These are phyloP conservation scores for Arthrobotrys iridis DNA, from an alignment of 2,329 filamentous ascomycete genomes.

Conservation along the genomic window DNA sequence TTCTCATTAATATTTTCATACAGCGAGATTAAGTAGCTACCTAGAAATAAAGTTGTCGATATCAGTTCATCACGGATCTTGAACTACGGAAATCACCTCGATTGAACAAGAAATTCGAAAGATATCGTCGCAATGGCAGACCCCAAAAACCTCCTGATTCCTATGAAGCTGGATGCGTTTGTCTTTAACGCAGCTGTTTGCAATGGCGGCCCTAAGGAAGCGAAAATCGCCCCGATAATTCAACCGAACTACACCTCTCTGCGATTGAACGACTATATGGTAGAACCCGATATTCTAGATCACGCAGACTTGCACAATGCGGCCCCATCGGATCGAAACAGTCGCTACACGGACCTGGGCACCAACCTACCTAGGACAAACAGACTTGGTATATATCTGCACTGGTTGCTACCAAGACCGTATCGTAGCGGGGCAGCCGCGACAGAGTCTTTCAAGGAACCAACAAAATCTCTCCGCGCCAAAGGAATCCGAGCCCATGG, in stretches of 20 bases:
- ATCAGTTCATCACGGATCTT: too few species aligned
- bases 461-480: background rate
- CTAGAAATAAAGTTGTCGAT: too few species aligned
- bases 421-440: constrained; percentile 57
- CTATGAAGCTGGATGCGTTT: constrained; percentile 58
- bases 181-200: constrained; percentile 59
- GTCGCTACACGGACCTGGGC: constrained; percentile 62
- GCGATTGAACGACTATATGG: constrained; percentile 60
- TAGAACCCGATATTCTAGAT: constrained; percentile 62
- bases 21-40: too few species aligned
- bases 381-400: constrained; percentile 63
- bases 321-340: constrained; percentile 59
- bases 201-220: constrained; percentile 42
- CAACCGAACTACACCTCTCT: constrained; percentile 66
- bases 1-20: too few species aligned
- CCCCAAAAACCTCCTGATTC: constrained; percentile 9
- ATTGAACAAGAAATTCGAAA: background rate
- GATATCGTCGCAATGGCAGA: background rate
- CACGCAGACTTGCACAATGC: constrained; percentile 62
- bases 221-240: constrained; percentile 62
- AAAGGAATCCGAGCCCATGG: background rate
- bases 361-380: constrained; percentile 54
- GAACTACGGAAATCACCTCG: too few species aligned
- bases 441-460: background rate
- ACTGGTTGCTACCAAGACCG: constrained; percentile 62